Percentiles rank a stretch among this genome's conserved stretches.
Conservation (phyloP, 768 basidiomycete species). For the Galerina sulciceps region DNA sequence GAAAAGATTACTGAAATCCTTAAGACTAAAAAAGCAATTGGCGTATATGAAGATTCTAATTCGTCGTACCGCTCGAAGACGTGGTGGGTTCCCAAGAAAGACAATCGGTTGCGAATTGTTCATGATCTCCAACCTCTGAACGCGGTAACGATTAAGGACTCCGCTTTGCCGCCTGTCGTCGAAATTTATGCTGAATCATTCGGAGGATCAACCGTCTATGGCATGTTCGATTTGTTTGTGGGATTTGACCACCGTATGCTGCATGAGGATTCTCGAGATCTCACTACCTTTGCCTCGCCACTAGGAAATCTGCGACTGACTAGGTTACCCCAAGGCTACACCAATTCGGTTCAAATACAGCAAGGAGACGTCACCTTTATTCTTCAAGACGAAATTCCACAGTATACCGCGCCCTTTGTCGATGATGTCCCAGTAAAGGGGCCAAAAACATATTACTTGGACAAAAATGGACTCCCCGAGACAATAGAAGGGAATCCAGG, state of each 20-base stretch:
- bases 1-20: constrained; percentile 27
- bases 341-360: constrained; percentile 35
- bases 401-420: constrained; percentile 16
- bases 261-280: constrained; percentile 24
- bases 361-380: constrained; percentile 35
- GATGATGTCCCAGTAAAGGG: constrained; percentile 22
- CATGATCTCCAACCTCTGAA: constrained; percentile 33
- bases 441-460: constrained; percentile 27
- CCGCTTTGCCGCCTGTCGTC: constrained; percentile 25
- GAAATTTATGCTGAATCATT: constrained; percentile 29
- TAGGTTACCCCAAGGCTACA: constrained; percentile 34
- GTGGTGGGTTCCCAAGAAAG: constrained; percentile 21
- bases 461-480: constrained; percentile 18
- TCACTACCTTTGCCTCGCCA: constrained; percentile 35
- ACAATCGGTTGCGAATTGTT: constrained; percentile 1
- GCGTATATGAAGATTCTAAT: constrained; percentile 20
- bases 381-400: constrained; percentile 31
- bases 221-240: constrained; percentile 29
- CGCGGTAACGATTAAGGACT: constrained; percentile 31
- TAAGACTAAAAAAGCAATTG: constrained; percentile 26
- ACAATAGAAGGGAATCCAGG: constrained; percentile 23
- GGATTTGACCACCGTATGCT: constrained; percentile 35
- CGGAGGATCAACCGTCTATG: constrained; percentile 19
- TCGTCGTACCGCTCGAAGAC: constrained; percentile 5
- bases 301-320: constrained; percentile 25